A percentile compares a stretch with the other conserved stretches of the same genome.
Conservation (phyloP, 805 yeast genomes). For the Saturnispora quitensis region DNA sequence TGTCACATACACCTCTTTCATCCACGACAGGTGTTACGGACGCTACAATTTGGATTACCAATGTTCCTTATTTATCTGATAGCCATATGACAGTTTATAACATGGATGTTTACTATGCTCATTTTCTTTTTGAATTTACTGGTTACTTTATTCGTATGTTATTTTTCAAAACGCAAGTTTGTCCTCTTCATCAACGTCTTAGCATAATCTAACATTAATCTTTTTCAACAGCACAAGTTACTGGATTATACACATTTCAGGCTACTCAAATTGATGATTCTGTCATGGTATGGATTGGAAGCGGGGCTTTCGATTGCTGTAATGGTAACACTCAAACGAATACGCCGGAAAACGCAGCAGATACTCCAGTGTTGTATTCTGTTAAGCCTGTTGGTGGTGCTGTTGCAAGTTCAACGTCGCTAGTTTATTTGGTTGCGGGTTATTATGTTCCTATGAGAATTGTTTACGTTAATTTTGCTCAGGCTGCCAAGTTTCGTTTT, state of each 20-base stretch:
- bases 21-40: neutral
- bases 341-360: neutral
- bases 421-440: conserved; percentile 10
- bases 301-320: conserved; percentile 29
- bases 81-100: neutral
- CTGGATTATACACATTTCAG: conserved; percentile 23
- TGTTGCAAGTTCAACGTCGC: neutral
- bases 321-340: conserved; percentile 3
- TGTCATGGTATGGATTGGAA: conserved; percentile 26
- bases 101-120: neutral
- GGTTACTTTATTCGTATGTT: conserved; percentile 14
- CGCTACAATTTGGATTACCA: neutral
- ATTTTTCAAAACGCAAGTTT: neutral
- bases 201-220: neutral
- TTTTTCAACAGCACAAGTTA: conserved; percentile 12
- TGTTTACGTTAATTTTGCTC: conserved; percentile 11
- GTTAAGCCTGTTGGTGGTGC: neutral
- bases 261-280: conserved; percentile 24
- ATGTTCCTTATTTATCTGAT: neutral
- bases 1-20: neutral
- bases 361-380: conserved; percentile 7
- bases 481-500: conserved; percentile 10
- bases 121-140: conserved; percentile 10
- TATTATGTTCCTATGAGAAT: conserved; percentile 14
- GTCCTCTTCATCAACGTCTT: too few species aligned